Conservation (phyloP, 495 filamentous ascomycete genomes). For the Penicillium pulvis region DNA sequence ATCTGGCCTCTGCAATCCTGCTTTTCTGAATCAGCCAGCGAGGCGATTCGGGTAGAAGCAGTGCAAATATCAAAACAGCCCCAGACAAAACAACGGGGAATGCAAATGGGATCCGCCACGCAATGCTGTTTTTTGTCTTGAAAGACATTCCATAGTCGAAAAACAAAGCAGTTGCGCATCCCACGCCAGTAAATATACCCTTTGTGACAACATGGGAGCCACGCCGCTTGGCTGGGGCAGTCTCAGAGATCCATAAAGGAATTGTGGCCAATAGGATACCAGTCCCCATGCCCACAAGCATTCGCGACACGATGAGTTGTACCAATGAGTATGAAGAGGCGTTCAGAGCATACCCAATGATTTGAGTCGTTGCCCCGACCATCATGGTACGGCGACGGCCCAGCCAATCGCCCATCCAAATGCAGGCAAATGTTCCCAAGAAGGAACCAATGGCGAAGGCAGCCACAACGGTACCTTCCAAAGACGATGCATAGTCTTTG, state of each 20-base stretch:
- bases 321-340: constrained; percentile 50
- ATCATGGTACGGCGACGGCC: constrained; percentile 59
- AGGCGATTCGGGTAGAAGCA: constrained; percentile 45
- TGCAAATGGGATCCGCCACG: constrained; percentile 54
- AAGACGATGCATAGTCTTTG: constrained; percentile 16
- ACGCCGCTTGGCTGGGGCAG: constrained; percentile 56
- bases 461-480: constrained; percentile 49
- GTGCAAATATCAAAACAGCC: constrained; percentile 33
- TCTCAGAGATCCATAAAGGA: constrained; percentile 68
- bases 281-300: constrained; percentile 58
- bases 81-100: constrained; percentile 43
- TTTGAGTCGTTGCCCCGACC: constrained; percentile 54
- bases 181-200: constrained; percentile 59
- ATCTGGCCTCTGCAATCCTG: constrained; percentile 34
- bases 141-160: constrained; percentile 58
- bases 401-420: constrained; percentile 56
- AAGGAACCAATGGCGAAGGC: constrained; percentile 63
- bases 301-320: constrained; percentile 59
- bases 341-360: constrained; percentile 58
- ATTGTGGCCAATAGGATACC: constrained; percentile 61
- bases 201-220: constrained; percentile 62
- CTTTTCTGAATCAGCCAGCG: constrained; percentile 46
- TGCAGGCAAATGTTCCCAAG: constrained; percentile 53
- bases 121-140: constrained; percentile 32
- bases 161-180: constrained; percentile 54